Evolutionary conservation across 108 stramenopile species (phyloP).

Genomic region (Fistulifera pelliculosa): DNA sequence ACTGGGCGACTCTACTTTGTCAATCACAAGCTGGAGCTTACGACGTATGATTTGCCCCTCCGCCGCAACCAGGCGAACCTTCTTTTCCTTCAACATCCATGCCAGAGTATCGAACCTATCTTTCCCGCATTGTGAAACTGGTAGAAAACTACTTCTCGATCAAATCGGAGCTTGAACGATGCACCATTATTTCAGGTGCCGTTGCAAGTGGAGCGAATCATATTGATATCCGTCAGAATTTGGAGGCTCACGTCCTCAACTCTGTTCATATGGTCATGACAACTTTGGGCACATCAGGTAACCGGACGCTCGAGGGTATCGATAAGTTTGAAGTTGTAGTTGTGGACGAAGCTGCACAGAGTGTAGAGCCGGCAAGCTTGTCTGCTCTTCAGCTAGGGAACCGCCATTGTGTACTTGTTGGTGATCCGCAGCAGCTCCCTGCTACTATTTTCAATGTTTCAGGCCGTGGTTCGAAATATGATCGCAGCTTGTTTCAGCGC

Average conservation of each 20-base stretch:
- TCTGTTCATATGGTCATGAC: slow-evolving; percentile 92
- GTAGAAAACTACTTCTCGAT: slow-evolving; percentile 68
- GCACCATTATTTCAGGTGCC: slow-evolving; percentile 38
- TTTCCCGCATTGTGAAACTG: slow-evolving; percentile 58
- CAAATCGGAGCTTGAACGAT: slow-evolving; percentile 55
- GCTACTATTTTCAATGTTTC: slow-evolving; percentile 91
- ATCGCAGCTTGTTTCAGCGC: slow-evolving; percentile 93
- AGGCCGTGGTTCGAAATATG: slow-evolving; percentile 76
- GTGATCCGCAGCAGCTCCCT: slow-evolving; percentile 97
- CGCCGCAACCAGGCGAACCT: slow-evolving; percentile 66
- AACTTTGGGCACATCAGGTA: slow-evolving; percentile 91
- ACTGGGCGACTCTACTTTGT: slow-evolving; percentile 65
- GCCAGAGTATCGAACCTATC: slow-evolving; percentile 72
- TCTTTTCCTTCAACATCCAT: slow-evolving; percentile 48
- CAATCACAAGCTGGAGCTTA: slow-evolving; percentile 73
- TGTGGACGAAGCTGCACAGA: slow-evolving; percentile 97
- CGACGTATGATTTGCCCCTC: slow-evolving; percentile 76
- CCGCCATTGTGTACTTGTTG: slow-evolving; percentile 86
- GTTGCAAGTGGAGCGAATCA: slow-evolving; percentile 28
- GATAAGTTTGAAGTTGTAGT: slow-evolving; percentile 94
- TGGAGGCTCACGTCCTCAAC: slow-evolving; percentile 82
- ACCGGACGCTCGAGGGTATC: slow-evolving; percentile 63
- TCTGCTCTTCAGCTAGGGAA: slow-evolving; percentile 86
- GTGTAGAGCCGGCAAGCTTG: slow-evolving; percentile 91
- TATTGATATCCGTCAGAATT: slow-evolving; percentile 36